These are phyloP conservation scores for Candida lessepsii DNA, from an alignment of 805 yeast species.

Conservation along the genomic window DNA sequence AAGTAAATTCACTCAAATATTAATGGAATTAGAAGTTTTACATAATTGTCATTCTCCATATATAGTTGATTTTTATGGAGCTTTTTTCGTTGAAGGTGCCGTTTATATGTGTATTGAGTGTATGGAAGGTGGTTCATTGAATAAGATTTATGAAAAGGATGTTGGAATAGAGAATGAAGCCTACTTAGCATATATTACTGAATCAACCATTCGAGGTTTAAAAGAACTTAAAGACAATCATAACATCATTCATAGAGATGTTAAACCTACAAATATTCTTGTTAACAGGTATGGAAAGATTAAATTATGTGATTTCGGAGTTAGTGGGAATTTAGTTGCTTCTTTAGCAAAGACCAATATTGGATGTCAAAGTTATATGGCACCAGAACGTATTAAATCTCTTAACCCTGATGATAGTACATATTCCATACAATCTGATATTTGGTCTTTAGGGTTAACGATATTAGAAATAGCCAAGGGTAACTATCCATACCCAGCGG, in stretches of 20 bases:
- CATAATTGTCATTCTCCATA: slow-evolving; percentile 89
- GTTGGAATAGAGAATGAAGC: slow-evolving; percentile 71
- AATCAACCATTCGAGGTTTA: slow-evolving; percentile 76
- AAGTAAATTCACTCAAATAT: slow-evolving; percentile 86
- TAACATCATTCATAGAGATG: slow-evolving; percentile 93
- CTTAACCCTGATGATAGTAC: slow-evolving; percentile 71
- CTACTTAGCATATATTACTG: slow-evolving; percentile 75
- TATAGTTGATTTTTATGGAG: slow-evolving; percentile 96
- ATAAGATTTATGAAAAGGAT: slow-evolving; percentile 67
- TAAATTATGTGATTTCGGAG: slow-evolving; percentile 95
- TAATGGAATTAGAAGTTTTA: slow-evolving; percentile 93
- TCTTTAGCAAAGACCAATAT: slow-evolving; percentile 92
- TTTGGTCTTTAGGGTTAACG: slow-evolving; percentile 94
- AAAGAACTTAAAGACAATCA: slow-evolving; percentile 84
- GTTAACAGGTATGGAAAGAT: slow-evolving; percentile 82
- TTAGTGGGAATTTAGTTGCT: slow-evolving; percentile 90
- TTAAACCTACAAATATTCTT: slow-evolving; percentile 91
- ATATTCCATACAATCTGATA: slow-evolving; percentile 90
- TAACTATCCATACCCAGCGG: slow-evolving; percentile 94
- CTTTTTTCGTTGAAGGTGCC: slow-evolving; percentile 95
- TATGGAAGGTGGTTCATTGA: slow-evolving; percentile 96
- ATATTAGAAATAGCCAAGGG: slow-evolving; percentile 88
- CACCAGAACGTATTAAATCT: slow-evolving; percentile 90
- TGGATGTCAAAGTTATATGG: slow-evolving; percentile 98
- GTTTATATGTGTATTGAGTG: slow-evolving; percentile 98